Base-by-base conservation (phyloP, 1,284 basidiomycete species). In the Afroboletus lepidellus region DNA sequence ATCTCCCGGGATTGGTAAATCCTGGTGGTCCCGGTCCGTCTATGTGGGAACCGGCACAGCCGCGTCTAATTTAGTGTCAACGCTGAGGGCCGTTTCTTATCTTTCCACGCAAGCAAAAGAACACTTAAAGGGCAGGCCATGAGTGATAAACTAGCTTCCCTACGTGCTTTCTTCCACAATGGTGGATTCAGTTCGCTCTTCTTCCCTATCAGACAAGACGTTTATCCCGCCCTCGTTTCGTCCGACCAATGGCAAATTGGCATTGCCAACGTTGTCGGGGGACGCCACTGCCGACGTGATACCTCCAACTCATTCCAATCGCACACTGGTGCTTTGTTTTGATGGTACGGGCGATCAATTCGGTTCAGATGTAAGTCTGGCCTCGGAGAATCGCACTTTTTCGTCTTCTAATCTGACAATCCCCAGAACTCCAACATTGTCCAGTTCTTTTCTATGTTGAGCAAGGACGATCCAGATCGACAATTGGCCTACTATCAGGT, bases 401-500 rank as follows among this genome's bases (percentile, higher is more conserved):
- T 21, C 8, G 3, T n/a, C 2, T 1, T 37, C 36, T 46, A 16
- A 34, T 3, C 51, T 29, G 18, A 36, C 23, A 11, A 18, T 15
- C 8, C 42, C 8, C 50, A 74, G 69, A 77, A 76, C 56, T 79
- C 78, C 13, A 79, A 79, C 52, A 69, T 79, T 23, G 66, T 80
- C 23, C 71, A 78, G 53, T 60, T 76, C 42, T 79, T 81, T 62
- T 74, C 77, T 6, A 69, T 82, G 69, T 67, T 84, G 33, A 74
- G 75, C 60, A 83, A 82, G 61, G 77, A 78, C 39, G 75, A 81
- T 57, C 70, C 66, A 7, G 48, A 58, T 3, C 68, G 76, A 55
- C 81, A 83, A 59, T 70, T 80, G 68, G 78, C 79, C 5, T 83
- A 83, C 57, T 83, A 83, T 59, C 80, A 83, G 69, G 80, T 78